Evolutionary conservation across 192 early-diverging fungal genomes (phyloP), one percentile per base, ranked within the genome.

Genomic region (Entophlyctis luteolus): DNA sequence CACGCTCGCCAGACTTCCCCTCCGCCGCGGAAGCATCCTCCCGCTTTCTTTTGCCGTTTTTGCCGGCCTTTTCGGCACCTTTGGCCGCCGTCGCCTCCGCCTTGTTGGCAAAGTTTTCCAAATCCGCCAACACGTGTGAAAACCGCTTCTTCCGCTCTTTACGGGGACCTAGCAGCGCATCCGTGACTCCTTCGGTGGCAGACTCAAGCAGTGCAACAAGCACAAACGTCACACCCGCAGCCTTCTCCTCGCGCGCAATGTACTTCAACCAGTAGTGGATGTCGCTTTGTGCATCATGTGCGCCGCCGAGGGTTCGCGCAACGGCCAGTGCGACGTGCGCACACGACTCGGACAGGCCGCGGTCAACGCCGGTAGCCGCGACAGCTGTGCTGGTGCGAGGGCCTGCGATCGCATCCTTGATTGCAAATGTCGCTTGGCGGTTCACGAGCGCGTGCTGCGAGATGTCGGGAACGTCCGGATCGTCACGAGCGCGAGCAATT

Each of bases 391-490:
- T 28, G 3, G 68, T 59, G 25, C 53, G 55, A 4, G 53, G 35
- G 2, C 60, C 60, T 2, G 73, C 33, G 28, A 81, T 57, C 32
- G 78, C 35, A 18, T 72, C 55, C 53, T 81, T 82, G 29, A 82
- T 47, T 38, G 55, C 46, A 45, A 65, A 67, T 1, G 77, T 79
- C 0, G 75, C 55, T 38, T 47, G 22, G 25, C 80, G 67, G 49
- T 70, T 70, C 28, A 79, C 58, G 28, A 82, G 68, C 46, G 71
- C 65, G 55, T 71, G 63, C 56, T 70, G 45, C 27, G 39, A 46
- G 72, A 73, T 73, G 59, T 81, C 75, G 8, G 77, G 55, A 4
- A 66, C 74, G n/a, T 83, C 76, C 0, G 62, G 72, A 20, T 78
- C 71, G 48, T 77, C 48, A 29, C 69, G 74, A 28, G 57, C 52